A percentile compares a stretch with the other conserved stretches of the same genome.
Conservation (phyloP, 495 filamentous ascomycete genomes). For the Aspergillus panamensis region DNA sequence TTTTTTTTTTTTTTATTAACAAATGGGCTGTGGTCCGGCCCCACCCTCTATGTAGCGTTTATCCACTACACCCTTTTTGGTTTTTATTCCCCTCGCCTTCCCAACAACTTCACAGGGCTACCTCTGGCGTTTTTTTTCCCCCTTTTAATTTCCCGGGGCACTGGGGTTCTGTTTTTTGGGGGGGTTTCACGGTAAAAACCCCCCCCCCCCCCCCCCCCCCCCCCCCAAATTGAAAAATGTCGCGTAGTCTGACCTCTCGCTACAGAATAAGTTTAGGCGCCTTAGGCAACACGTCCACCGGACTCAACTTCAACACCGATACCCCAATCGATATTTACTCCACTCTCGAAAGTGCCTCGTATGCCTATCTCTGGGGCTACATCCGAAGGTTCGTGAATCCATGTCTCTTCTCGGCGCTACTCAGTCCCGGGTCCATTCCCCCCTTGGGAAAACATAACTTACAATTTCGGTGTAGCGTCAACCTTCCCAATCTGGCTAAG, state of each 20-base stretch:
- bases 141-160: too few species aligned
- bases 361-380: slow-evolving; percentile 1
- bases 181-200: too few species aligned
- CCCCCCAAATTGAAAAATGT: neutral
- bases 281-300: neutral
- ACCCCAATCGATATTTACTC: neutral
- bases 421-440: neutral
- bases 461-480: neutral
- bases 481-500: neutral
- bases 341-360: neutral
- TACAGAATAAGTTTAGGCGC: neutral
- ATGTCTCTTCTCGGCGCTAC: neutral
- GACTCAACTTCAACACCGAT: neutral
- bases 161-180: too few species aligned
- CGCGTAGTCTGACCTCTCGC: neutral
- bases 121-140: too few species aligned
- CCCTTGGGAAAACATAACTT: neutral
- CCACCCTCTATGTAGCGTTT: too few species aligned
- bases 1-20: too few species aligned
- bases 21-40: too few species aligned
- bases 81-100: too few species aligned
- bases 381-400: neutral
- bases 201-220: too few species aligned
- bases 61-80: too few species aligned
- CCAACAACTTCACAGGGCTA: too few species aligned